Conservation (phyloP, 73 alveolate genomes). For the Paraurostyla sp. region DNA sequence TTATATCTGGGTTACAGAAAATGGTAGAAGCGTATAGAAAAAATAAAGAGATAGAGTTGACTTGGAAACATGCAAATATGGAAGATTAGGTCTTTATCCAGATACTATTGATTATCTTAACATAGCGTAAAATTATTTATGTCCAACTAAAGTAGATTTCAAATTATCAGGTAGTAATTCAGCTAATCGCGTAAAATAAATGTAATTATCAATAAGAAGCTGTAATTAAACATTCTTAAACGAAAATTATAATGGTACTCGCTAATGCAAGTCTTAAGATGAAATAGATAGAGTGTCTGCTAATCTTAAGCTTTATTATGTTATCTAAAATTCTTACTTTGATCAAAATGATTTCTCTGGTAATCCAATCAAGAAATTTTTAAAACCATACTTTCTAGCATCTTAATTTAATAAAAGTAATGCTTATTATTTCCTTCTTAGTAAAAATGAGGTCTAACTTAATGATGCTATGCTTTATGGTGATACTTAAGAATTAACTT, state of each 20-base stretch:
- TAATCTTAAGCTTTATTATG: slow-evolving; percentile 10
- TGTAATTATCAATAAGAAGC: neutral
- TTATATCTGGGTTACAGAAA: neutral
- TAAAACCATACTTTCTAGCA: slow-evolving; percentile 44
- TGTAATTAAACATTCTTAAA: slow-evolving; percentile 26
- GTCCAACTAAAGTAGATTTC: slow-evolving; percentile 12
- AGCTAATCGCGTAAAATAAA: neutral
- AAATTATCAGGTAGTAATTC: slow-evolving; percentile 37
- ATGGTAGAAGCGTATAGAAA: neutral
- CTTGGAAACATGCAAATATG: slow-evolving; percentile 5
- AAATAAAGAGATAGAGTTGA: neutral
- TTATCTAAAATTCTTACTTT: slow-evolving; percentile 28
- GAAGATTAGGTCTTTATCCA: slow-evolving; percentile 25
- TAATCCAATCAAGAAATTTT: slow-evolving; percentile 14
- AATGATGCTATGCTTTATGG: slow-evolving; percentile 1
- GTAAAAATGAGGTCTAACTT: neutral
- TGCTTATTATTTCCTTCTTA: neutral
- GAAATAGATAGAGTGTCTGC: slow-evolving; percentile 18
- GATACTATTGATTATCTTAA: slow-evolving; percentile 15
- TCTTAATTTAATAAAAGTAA: neutral
- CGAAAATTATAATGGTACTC: slow-evolving; percentile 18
- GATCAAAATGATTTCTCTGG: slow-evolving; percentile 1
- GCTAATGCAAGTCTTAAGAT: neutral
- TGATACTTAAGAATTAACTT: neutral
- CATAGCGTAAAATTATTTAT: neutral